A percentile compares a stretch with the other conserved stretches of the same genome.
phyloP scores from a whole-genome alignment of 345 rosid species.

The Citrus australasica region DNA sequence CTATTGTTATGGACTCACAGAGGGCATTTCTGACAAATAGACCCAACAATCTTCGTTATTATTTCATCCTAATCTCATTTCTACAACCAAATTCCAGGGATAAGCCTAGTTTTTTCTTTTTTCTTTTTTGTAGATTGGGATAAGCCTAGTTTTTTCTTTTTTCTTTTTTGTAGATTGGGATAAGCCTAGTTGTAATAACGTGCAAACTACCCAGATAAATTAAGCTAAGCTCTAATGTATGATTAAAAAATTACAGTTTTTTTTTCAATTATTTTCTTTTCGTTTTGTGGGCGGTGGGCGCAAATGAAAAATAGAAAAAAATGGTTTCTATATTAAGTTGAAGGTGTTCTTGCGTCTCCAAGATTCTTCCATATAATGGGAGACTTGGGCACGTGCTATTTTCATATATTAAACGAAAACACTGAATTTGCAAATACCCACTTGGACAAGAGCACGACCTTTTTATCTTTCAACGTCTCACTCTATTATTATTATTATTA shows the following conservation, averaged over 20 bases:
- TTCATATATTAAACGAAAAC: not conserved
- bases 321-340: not conserved
- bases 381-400: not conserved
- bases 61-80: not conserved
- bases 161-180: no score
- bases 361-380: not conserved
- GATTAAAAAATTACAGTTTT: no score
- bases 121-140: no score
- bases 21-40: not conserved
- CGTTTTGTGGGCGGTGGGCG: not conserved
- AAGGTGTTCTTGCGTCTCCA: not conserved
- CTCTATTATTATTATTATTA: not conserved
- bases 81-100: not conserved
- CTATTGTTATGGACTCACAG: not conserved
- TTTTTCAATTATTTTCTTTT: not conserved
- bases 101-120: not conserved
- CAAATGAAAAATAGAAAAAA: not conserved
- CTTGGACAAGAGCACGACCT: not conserved
- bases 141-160: not conserved
- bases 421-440: not conserved
- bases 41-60: not conserved
- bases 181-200: not conserved
- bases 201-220: not conserved
- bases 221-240: no score
- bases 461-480: not conserved